Base-by-base conservation (phyloP, 2,329 filamentous ascomycete genomes). In the Stemphylium lycopersici region DNA sequence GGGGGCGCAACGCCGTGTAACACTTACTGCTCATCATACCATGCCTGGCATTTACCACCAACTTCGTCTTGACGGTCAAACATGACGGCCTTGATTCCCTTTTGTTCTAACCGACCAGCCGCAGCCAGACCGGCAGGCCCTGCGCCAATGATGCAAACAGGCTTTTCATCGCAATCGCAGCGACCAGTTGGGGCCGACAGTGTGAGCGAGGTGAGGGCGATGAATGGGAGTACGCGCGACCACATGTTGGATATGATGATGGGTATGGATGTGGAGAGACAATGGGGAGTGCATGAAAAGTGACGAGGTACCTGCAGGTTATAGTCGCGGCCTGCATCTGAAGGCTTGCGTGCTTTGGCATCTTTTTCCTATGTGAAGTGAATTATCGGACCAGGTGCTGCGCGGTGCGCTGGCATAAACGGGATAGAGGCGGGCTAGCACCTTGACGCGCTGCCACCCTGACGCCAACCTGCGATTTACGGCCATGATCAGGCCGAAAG, bases 71-170 rank as follows among this genome's bases (percentile, higher is more conserved):
- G 71, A 48, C 67, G 72, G 32, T 76, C 73, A 54, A 76, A 76
- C 7, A 76, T 57, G 12, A 76, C 62, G 34, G 73, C 65, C 39
- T 71, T 66, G 57, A 72, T 67, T 50, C 71, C 72, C 50, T 75
- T 76, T 13, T 56, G 61, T 45, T 75, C 62, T 2, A 76, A 64
- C 37, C 62, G 64, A 24, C 55, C 67, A 13, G 72, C 73, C 6
- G 73, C 71, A 16, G 71, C 68, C 53, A 76, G 61, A 20, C 73
- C 73, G 16, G 73, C 65, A 1, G 73, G 73, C 7, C 73, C 73
- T n/a, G 71, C 73, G 22, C 73, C 73, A 39, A 76, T 68, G 53
- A 76, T 72, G 59, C 73, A 76, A 11, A 75, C 73, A 12, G 73
- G 73, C 26, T 59, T 62, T 41, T 70, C 58, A 22, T 61, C 53